phyloP scores from a whole-genome alignment of 768 basidiomycete genomes.

The Pleurotus platypus region DNA sequence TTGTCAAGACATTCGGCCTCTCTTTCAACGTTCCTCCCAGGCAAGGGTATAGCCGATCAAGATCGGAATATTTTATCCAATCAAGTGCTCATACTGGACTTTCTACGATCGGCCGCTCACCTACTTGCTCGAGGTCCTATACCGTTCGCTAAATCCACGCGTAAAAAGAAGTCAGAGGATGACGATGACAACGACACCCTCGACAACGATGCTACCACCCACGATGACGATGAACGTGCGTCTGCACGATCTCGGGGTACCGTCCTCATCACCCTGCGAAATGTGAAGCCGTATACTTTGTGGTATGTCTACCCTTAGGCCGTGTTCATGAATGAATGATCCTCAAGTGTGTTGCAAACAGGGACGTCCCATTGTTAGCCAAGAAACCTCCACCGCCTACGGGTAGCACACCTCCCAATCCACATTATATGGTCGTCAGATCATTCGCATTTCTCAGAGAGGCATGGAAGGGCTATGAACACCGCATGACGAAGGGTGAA shows the following conservation, averaged over 20 bases:
- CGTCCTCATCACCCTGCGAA: constrained; percentile 81
- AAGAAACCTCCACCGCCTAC: constrained; percentile 64
- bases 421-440: constrained; percentile 64
- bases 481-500: constrained; percentile 93
- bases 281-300: constrained; percentile 80
- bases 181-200: constrained; percentile 21
- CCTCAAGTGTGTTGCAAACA: constrained; percentile 21
- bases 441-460: constrained; percentile 76
- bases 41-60: constrained; percentile 89
- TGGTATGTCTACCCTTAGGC: constrained; percentile 49
- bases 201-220: constrained; percentile 16
- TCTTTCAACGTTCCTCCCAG: constrained; percentile 29
- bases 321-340: background rate
- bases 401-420: constrained; percentile 49
- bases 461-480: constrained; percentile 82
- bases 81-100: constrained; percentile 78
- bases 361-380: constrained; percentile 76
- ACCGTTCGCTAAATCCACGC: constrained; percentile 36
- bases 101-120: constrained; percentile 69
- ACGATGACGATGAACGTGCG: constrained; percentile 12
- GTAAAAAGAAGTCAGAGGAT: constrained; percentile 35
- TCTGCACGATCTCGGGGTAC: constrained; percentile 51
- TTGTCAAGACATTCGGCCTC: background rate
- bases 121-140: constrained; percentile 56
- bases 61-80: constrained; percentile 91